A percentile compares a stretch with the other conserved stretches of the same genome.
Conservation (phyloP, 192 early-diverging fungal genomes). For the Nowakowskiella sp. region DNA sequence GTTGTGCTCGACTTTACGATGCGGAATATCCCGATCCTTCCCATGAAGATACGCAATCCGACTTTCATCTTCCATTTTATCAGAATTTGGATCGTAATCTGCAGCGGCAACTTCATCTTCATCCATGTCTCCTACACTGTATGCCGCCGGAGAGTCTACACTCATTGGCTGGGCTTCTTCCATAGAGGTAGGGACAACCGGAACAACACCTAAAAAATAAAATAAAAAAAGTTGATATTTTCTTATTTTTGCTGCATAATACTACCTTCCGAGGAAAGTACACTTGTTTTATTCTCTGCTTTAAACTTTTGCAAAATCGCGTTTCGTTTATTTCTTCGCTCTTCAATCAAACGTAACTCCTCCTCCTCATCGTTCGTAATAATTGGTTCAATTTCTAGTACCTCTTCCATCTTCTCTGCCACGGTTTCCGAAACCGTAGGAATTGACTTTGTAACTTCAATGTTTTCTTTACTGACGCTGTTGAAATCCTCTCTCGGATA, state of each 20-base stretch:
- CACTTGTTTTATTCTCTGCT: slow-evolving; percentile 20
- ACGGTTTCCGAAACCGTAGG: no score
- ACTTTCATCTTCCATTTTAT: slow-evolving; percentile 58
- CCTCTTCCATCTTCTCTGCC: no score
- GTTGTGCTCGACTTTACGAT: no score
- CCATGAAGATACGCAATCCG: slow-evolving; percentile 45
- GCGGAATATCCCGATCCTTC: no score
- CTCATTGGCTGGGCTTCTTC: background rate
- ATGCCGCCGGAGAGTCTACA: background rate
- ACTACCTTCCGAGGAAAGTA: slow-evolving; percentile 1
- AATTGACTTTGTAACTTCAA: no score
- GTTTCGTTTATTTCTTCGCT: slow-evolving; percentile 66
- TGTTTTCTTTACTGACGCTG: no score
- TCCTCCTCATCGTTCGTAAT: slow-evolving; percentile 47
- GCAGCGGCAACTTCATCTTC: slow-evolving; percentile 38
- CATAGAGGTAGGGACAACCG: slow-evolving; percentile 9
- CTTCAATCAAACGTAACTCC: slow-evolving; percentile 74
- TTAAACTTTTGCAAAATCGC: slow-evolving; percentile 69
- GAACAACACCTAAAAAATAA: slow-evolving; percentile 4
- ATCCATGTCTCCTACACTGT: slow-evolving; percentile 1
- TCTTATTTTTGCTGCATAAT: no score
- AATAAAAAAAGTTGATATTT: no score
- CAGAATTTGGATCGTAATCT: slow-evolving; percentile 75
- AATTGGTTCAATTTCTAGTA: background rate
- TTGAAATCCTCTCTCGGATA: no score